Conservation (phyloP, 169 alveolate genomes). For the Cryptosporidium viatorum region DNA sequence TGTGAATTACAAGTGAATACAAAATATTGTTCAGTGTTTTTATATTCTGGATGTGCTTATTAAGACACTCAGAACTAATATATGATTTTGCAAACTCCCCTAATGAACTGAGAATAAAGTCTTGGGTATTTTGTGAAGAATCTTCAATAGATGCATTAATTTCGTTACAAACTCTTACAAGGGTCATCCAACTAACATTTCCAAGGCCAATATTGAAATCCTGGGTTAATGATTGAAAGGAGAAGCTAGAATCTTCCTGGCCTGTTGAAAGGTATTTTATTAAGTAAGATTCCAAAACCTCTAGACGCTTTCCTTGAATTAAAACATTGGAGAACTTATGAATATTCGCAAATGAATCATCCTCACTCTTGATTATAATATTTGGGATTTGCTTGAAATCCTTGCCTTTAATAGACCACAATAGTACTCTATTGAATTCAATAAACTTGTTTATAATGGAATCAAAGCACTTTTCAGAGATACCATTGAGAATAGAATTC, state of each 20-base stretch:
- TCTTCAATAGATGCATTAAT: slow-evolving; percentile 14
- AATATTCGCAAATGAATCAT: not conserved
- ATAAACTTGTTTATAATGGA: slow-evolving; percentile 16
- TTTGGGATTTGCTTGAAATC: not conserved
- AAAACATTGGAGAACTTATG: slow-evolving; percentile 11
- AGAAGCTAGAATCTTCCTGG: not conserved
- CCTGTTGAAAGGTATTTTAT: not conserved
- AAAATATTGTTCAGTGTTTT: not conserved
- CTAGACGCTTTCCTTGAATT: slow-evolving; percentile 19
- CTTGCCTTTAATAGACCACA: slow-evolving; percentile 57
- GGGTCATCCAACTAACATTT: slow-evolving; percentile 6
- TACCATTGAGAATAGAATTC: not conserved
- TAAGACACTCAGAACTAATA: not conserved
- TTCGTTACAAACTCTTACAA: slow-evolving; percentile 10
- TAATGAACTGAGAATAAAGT: not conserved
- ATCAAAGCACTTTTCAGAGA: slow-evolving; percentile 18
- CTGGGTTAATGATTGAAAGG: not conserved
- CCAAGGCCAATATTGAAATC: not conserved
- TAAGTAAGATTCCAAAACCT: slow-evolving; percentile 8
- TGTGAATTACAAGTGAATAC: slow-evolving; percentile 34
- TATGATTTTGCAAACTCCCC: not conserved
- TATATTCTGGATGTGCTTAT: not conserved
- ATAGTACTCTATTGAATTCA: slow-evolving; percentile 4
- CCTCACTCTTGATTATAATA: not conserved
- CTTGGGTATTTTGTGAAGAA: not conserved